phyloP scores from a whole-genome alignment of 257 asterid genomes.

The Lycium ferocissimum region DNA sequence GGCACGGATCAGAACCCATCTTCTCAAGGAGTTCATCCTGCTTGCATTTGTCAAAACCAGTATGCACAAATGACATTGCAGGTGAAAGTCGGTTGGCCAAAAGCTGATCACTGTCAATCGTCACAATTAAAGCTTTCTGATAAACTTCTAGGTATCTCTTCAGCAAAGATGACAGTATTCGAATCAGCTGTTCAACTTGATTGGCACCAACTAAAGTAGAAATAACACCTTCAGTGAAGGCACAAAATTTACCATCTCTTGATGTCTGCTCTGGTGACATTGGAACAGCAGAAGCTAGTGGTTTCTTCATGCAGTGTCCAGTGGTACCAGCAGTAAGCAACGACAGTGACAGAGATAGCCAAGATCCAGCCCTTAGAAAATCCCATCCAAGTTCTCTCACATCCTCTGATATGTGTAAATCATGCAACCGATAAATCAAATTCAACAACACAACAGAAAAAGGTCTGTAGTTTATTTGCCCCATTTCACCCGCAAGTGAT shows the following conservation, averaged over 20 bases:
- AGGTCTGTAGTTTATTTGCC: conserved; percentile 39
- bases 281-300: conserved; percentile 39
- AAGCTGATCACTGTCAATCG: conserved; percentile 51
- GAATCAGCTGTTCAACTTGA: conserved; percentile 57
- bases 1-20: conserved; percentile 57
- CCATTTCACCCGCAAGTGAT: conserved; percentile 52
- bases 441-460: conserved; percentile 58
- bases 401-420: conserved; percentile 52
- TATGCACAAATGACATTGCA: conserved; percentile 64
- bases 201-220: conserved; percentile 51
- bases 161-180: conserved; percentile 72
- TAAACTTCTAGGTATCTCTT: conserved; percentile 67
- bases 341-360: conserved; percentile 77
- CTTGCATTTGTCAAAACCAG: conserved; percentile 61
- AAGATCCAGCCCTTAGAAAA: conserved; percentile 73
- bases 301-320: conserved; percentile 47
- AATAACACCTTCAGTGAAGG: conserved; percentile 57
- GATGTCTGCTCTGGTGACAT: conserved; percentile 51
- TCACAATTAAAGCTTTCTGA: conserved; percentile 67
- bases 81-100: conserved; percentile 60
- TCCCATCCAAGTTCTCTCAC: conserved; percentile 73
- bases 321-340: conserved; percentile 59
- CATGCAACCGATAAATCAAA: conserved; percentile 68
- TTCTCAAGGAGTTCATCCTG: conserved; percentile 65
- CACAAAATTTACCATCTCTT: conserved; percentile 61